A percentile compares a stretch with the other conserved stretches of the same genome.
Evolutionary conservation across 495 filamentous ascomycete species (phyloP).

Genomic region (Penicillium salamii): DNA sequence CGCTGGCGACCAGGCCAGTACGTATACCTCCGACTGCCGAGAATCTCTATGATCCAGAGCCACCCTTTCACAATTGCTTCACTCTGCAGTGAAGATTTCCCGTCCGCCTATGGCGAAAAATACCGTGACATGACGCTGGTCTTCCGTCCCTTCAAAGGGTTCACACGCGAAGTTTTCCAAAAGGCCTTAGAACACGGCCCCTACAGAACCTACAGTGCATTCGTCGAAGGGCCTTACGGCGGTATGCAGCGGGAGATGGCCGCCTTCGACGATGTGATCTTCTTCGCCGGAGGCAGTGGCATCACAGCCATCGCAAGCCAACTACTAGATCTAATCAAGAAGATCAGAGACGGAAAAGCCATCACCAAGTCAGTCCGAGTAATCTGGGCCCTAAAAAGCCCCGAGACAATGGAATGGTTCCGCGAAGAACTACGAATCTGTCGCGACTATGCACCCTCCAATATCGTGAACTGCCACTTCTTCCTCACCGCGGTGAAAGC

Average conservation of each 20-base stretch:
- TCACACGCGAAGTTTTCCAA: slow-evolving; percentile 75
- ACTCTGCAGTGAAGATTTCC: slow-evolving; percentile 81
- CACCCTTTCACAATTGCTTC: slow-evolving; percentile 96
- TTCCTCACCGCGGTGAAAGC: slow-evolving; percentile 65
- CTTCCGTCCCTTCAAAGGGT: slow-evolving; percentile 86
- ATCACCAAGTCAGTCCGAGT: slow-evolving; percentile 87
- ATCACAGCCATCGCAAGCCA: slow-evolving; percentile 93
- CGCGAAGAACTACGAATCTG: slow-evolving; percentile 91
- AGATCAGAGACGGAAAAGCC: slow-evolving; percentile 89
- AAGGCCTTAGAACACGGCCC: slow-evolving; percentile 78
- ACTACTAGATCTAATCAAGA: slow-evolving; percentile 85
- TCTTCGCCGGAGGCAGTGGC: slow-evolving; percentile 91
- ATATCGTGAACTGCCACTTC: slow-evolving; percentile 88
- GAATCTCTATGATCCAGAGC: slow-evolving; percentile 84
- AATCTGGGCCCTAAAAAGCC: slow-evolving; percentile 84
- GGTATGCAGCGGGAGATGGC: slow-evolving; percentile 90
- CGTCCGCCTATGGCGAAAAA: slow-evolving; percentile 79
- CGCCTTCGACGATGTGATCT: slow-evolving; percentile 87
- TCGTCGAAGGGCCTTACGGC: slow-evolving; percentile 91
- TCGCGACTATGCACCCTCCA: slow-evolving; percentile 76
- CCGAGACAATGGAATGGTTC: slow-evolving; percentile 97
- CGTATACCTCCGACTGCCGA: slow-evolving; percentile 90
- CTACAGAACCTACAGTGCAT: slow-evolving; percentile 83
- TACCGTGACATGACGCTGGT: slow-evolving; percentile 87
- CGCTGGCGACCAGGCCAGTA: slow-evolving; percentile 93